Conservation (phyloP, 129 eudicot species). For the Apium graveolens region DNA sequence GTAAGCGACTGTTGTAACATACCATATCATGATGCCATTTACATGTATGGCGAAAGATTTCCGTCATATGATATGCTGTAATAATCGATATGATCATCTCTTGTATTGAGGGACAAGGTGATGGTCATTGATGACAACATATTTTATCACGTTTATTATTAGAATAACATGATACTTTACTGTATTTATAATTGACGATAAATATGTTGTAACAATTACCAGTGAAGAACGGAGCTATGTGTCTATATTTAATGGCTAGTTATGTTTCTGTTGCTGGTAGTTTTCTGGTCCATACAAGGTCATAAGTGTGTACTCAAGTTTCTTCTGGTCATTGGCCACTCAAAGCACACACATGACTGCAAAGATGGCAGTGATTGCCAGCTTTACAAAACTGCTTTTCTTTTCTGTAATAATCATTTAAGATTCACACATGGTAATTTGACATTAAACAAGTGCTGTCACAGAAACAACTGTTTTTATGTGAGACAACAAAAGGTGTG, state of each 20-base stretch:
- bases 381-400: slow-evolving; percentile 4
- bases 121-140: too few relatives aligned
- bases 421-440: not conserved
- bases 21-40: too few relatives aligned
- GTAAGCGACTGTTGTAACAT: too few relatives aligned
- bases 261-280: not conserved
- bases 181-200: too few relatives aligned
- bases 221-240: too few relatives aligned
- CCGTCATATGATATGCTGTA: too few relatives aligned
- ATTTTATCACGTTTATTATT: too few relatives aligned
- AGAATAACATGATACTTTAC: too few relatives aligned
- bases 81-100: too few relatives aligned
- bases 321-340: not conserved
- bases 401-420: not conserved
- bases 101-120: too few relatives aligned
- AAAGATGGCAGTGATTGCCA: not conserved
- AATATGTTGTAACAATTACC: not conserved
- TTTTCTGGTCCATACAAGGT: not conserved
- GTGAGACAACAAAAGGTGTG: not conserved
- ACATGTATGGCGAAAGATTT: too few relatives aligned
- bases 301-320: not conserved
- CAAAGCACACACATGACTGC: slow-evolving; percentile 1
- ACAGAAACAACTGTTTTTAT: not conserved
- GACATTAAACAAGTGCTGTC: not conserved
- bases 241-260: not conserved